These are phyloP conservation scores for Sugiyamaella xylanicola DNA, from an alignment of 1,139 yeast genomes.

Conservation along the genomic window DNA sequence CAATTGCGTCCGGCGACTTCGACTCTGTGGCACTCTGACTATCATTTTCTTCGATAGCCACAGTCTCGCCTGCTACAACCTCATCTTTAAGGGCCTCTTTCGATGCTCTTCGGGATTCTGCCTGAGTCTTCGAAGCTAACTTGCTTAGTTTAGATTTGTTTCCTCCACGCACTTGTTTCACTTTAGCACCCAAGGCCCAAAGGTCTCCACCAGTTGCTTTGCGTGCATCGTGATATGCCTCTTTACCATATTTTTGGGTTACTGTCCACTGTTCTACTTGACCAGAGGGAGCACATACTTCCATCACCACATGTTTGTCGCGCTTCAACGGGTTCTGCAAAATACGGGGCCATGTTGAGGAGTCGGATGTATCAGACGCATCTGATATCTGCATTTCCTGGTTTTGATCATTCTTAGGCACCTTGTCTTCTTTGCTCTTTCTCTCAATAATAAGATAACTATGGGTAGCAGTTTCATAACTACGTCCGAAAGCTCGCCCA, in stretches of 20 bases:
- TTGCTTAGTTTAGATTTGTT: conserved; percentile 31
- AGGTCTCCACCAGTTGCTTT: conserved; percentile 83
- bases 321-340: conserved; percentile 72
- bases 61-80: conserved; percentile 7
- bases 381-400: conserved; percentile 33
- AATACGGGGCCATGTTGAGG: conserved; percentile 56
- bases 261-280: conserved; percentile 83
- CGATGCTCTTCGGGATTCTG: conserved; percentile 9
- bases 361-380: conserved; percentile 10
- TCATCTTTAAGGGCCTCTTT: conserved; percentile 19
- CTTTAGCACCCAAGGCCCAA: conserved; percentile 83
- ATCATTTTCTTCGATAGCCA: neutral
- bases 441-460: conserved; percentile 78
- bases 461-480: conserved; percentile 71
- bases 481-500: conserved; percentile 75
- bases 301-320: conserved; percentile 80
- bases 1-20: conserved; percentile 12
- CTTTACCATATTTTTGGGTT: conserved; percentile 75
- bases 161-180: conserved; percentile 40
- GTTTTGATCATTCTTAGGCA: neutral
- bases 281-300: conserved; percentile 79
- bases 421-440: conserved; percentile 35
- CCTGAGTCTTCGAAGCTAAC: conserved; percentile 18
- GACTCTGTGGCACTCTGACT: neutral
- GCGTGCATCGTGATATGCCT: conserved; percentile 85